Percentiles rank a stretch among this genome's conserved stretches.
These are phyloP conservation scores for Leptodermis oblonga DNA, from an alignment of 257 asterid species.

Conservation along the genomic window DNA sequence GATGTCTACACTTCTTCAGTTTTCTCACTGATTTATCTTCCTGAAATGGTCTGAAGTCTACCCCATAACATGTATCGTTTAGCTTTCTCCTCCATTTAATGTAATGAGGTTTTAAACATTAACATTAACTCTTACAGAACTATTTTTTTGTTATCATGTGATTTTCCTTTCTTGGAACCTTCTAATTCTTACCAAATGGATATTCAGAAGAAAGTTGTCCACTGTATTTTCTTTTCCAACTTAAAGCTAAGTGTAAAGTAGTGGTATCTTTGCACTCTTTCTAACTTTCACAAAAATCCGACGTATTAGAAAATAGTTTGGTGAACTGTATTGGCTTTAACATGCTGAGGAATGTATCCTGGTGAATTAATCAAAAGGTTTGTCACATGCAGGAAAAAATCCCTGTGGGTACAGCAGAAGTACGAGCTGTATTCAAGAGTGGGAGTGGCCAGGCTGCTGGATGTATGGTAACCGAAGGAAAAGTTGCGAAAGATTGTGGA, in stretches of 20 bases:
- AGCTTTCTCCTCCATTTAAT: background rate
- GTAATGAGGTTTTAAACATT: background rate
- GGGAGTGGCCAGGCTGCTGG: constrained; percentile 99
- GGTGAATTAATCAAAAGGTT: constrained; percentile 2
- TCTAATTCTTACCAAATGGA: constrained; percentile 1
- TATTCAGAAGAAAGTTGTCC: background rate
- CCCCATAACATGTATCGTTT: background rate
- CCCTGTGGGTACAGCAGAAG: constrained; percentile 84
- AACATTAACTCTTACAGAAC: background rate
- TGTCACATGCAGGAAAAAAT: constrained; percentile 62
- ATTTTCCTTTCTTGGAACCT: background rate
- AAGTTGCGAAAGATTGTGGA: constrained; percentile 79
- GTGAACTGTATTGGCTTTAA: background rate
- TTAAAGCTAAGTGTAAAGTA: background rate
- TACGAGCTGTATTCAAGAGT: constrained; percentile 90
- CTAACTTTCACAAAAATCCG: too few relatives aligned
- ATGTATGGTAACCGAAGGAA: constrained; percentile 93
- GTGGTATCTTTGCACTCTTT: background rate
- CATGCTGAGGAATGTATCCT: background rate
- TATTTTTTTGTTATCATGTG: background rate
- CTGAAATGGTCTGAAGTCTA: background rate
- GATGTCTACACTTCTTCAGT: too few relatives aligned
- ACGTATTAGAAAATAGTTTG: background rate
- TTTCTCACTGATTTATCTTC: constrained; percentile 1
- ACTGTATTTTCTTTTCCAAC: background rate